Evolutionary conservation across 768 basidiomycete genomes (phyloP), one percentile per base, ranked within the genome.

Genomic region (Tulasnella sp.): DNA sequence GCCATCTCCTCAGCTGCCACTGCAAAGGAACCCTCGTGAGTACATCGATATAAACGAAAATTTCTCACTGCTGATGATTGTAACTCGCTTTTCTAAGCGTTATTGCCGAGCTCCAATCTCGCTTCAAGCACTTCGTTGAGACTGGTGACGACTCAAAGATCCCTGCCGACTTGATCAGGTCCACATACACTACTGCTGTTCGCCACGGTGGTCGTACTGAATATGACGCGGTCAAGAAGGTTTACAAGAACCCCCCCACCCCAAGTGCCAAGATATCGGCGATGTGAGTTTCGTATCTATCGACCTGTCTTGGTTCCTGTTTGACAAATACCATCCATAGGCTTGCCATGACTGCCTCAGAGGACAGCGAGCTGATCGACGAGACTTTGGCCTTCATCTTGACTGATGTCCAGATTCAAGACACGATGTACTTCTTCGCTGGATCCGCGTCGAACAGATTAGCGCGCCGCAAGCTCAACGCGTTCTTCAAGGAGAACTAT

Each of bases 121-220:
- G 88, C 57, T 97, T 96, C 74, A 72, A 74, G 34, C 72, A 78
- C 27, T 90, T 83, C 68, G 69, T 85, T 65, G 76, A 80, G 60
- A 86, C 81, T 12, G 80, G 80, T 7, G 87, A 94, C 66, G 80
- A 85, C 65, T 84, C 83, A 0, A 74, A 70, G 54, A 88, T 98
- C 63, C 88, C 90, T 5, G 78, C 81, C 25, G 93, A 97, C 71
- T 71, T 98, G 48, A 78, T 85, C 64, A 66, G 73, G 27, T 71
- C 76, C 43, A 80, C 80, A 43, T 69, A 65, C 45, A 38, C 38
- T 31, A 63, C 31, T 21, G 83, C 83, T 53, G 85, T 90, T 57
- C 76, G 78, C 67, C 72, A 87, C 65, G 90, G 88, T 42, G 88
- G 90, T 21, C 71, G 71, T 31, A 73, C 72, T 24, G 92, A 93